Evolutionary conservation across 345 rosid species (phyloP).

Genomic region (Conringia planisiliqua): DNA sequence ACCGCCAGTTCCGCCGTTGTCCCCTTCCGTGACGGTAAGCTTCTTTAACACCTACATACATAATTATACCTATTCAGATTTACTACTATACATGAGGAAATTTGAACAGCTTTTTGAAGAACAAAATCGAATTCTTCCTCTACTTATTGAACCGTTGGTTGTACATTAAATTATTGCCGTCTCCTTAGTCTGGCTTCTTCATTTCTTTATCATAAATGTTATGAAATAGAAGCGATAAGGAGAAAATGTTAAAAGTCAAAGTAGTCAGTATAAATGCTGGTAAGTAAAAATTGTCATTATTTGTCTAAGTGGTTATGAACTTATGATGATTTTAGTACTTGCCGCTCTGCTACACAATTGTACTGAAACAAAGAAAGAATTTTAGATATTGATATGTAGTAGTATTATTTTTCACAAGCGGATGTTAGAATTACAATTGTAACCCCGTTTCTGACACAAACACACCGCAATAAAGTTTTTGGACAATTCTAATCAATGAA

Average conservation of each 20-base stretch:
- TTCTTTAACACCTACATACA: neutral
- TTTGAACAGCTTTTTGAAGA: neutral
- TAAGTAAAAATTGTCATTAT: neutral
- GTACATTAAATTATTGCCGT: neutral
- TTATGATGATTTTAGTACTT: neutral
- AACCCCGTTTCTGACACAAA: conserved; percentile 7
- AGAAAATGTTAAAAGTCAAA: neutral
- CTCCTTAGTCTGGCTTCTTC: neutral
- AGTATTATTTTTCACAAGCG: neutral
- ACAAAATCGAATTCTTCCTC: neutral
- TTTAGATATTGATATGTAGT: neutral
- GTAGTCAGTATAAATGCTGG: neutral
- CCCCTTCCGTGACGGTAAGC: conserved; percentile 31
- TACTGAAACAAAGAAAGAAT: neutral
- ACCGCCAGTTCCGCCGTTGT: conserved; percentile 16
- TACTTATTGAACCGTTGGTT: neutral
- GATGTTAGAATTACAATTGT: neutral
- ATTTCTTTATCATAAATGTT: neutral
- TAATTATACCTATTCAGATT: neutral
- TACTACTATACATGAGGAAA: neutral
- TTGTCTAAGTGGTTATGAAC: neutral
- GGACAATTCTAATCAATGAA: conserved; percentile 26
- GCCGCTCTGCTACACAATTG: neutral
- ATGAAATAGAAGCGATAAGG: neutral
- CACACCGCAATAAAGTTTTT: conserved; percentile 11